phyloP scores from a whole-genome alignment of 257 asterid species.

The Jacaranda copaia region DNA sequence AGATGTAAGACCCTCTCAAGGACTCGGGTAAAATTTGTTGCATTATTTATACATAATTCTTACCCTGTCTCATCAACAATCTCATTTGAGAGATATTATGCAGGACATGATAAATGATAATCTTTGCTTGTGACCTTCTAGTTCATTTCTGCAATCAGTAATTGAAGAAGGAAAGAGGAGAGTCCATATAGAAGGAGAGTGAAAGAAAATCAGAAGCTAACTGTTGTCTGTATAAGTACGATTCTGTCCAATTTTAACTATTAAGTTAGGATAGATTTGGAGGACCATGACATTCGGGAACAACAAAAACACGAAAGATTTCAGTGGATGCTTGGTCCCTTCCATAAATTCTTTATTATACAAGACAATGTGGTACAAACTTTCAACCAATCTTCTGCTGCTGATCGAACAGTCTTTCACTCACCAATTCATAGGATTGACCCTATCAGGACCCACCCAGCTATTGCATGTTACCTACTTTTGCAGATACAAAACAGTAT shows the following conservation, averaged over 20 bases:
- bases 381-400: background rate
- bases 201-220: constrained; percentile 4
- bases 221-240: background rate
- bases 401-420: background rate
- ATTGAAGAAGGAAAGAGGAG: background rate
- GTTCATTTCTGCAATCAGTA: background rate
- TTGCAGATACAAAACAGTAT: background rate
- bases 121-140: background rate
- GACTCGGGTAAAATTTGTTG: constrained; percentile 1
- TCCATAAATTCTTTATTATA: background rate
- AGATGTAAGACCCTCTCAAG: background rate
- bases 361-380: background rate
- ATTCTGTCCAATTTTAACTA: background rate
- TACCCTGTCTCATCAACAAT: background rate
- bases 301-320: background rate
- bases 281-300: background rate
- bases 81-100: background rate
- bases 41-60: background rate
- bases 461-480: no score
- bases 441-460: no score
- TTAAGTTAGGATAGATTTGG: background rate
- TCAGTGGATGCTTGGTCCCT: background rate
- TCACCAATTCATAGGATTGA: background rate
- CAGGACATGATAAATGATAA: background rate
- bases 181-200: background rate